These are phyloP conservation scores for Teunomyces atbi DNA, from an alignment of 805 yeast species.

Conservation along the genomic window DNA sequence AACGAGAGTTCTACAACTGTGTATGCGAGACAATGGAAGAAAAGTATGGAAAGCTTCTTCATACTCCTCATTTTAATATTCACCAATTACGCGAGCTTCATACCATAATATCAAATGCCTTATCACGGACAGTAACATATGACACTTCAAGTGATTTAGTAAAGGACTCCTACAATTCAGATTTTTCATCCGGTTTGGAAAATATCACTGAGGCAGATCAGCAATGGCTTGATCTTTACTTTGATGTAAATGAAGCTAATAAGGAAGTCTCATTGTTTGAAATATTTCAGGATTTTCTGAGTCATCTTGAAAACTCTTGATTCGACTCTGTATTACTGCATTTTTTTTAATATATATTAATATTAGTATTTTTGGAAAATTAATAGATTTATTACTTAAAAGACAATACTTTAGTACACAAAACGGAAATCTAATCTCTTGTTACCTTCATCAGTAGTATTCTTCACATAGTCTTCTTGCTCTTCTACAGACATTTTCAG, in stretches of 20 bases:
- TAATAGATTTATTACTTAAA: not conserved
- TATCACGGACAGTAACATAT: not conserved
- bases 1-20: slow-evolving; percentile 24
- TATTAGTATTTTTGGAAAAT: not conserved
- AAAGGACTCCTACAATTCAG: not conserved
- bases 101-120: not conserved
- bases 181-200: not conserved
- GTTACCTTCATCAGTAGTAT: slow-evolving; percentile 54
- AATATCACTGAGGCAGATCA: slow-evolving; percentile 7
- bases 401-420: slow-evolving; percentile 19
- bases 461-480: slow-evolving; percentile 43
- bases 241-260: not conserved
- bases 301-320: slow-evolving; percentile 3
- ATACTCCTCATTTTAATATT: slow-evolving; percentile 5
- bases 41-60: not conserved
- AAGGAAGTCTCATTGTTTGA: slow-evolving; percentile 4
- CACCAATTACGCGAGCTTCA: slow-evolving; percentile 7
- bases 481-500: slow-evolving; percentile 48
- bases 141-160: not conserved
- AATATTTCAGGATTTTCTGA: slow-evolving; percentile 1
- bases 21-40: slow-evolving; percentile 3
- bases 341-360: not conserved
- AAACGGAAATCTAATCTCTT: slow-evolving; percentile 52
- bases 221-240: slow-evolving; percentile 10
- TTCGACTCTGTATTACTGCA: not conserved